Evolutionary conservation across 495 filamentous ascomycete species (phyloP).

Genomic region (Letharia lupina): DNA sequence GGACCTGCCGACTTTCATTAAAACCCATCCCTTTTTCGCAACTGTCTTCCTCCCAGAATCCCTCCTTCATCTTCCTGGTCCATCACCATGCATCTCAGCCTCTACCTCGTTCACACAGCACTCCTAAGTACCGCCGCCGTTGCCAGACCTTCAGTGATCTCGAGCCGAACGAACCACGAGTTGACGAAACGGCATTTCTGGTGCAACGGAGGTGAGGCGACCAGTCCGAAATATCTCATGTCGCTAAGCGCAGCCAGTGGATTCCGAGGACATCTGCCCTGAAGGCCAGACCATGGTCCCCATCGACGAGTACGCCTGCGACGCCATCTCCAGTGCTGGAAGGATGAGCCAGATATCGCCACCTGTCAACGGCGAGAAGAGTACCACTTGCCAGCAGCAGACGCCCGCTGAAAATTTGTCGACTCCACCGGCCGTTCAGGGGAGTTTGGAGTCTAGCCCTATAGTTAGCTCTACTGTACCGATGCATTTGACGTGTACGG

Average conservation of each 20-base stretch:
- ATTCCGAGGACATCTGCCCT: neutral
- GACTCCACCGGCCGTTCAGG: neutral
- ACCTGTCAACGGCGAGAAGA: neutral
- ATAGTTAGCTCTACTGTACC: fast-evolving
- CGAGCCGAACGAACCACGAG: neutral
- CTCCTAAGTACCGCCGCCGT: neutral
- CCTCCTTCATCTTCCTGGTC: neutral
- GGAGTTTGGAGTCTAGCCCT: neutral
- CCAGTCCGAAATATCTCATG: neutral
- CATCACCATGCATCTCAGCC: neutral
- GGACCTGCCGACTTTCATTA: neutral
- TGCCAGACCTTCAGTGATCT: neutral
- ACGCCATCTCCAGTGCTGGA: neutral
- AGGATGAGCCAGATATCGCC: neutral
- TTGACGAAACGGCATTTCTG: slow-evolving; percentile 1
- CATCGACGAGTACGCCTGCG: slow-evolving; percentile 1
- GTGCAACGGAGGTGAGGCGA: slow-evolving; percentile 2
- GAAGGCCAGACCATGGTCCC: slow-evolving; percentile 5
- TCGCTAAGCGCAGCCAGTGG: neutral
- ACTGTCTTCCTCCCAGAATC: neutral
- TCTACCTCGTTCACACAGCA: neutral
- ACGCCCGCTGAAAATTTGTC: neutral
- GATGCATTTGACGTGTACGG: neutral
- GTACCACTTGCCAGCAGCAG: neutral
- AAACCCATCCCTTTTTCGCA: neutral